Conservation (phyloP, 352 stramenopile species). For the Aphanomyces cochlioides region DNA sequence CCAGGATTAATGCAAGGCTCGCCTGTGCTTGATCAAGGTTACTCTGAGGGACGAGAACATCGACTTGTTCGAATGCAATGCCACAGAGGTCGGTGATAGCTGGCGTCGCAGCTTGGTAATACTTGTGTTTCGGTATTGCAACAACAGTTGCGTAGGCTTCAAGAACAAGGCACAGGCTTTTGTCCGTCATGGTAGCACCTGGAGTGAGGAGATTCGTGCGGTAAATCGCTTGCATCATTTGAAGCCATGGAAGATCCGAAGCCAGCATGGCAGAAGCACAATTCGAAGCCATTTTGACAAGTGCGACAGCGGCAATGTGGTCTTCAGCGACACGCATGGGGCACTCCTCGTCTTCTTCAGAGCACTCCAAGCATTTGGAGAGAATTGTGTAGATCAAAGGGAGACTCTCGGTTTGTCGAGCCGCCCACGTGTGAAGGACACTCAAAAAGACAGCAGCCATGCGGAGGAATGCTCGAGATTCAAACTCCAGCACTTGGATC, state of each 20-base stretch:
- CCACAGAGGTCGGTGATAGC: not conserved
- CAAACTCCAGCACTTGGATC: not conserved
- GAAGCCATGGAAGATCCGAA: not conserved
- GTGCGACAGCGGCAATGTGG: conserved; percentile 22
- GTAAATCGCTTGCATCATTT: conserved; percentile 8
- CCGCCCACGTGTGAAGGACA: conserved; percentile 5
- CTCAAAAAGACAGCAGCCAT: conserved; percentile 21
- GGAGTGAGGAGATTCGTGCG: conserved; percentile 1
- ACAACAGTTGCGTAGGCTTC: conserved; percentile 12
- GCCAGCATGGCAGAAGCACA: not conserved
- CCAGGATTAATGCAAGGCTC: not conserved
- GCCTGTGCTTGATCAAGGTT: not conserved
- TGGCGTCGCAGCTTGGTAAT: conserved; percentile 3
- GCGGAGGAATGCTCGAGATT: not conserved
- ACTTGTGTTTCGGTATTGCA: not conserved
- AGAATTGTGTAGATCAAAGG: conserved; percentile 10
- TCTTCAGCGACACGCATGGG: conserved; percentile 21
- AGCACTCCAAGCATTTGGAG: not conserved
- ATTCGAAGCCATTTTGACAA: not conserved
- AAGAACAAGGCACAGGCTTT: conserved; percentile 21
- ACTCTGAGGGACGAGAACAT: not conserved
- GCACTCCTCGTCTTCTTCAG: conserved; percentile 9
- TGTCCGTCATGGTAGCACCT: conserved; percentile 8
- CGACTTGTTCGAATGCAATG: conserved; percentile 7
- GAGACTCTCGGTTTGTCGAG: not conserved